Evolutionary conservation across 2,329 filamentous ascomycete species (phyloP), one percentile per base, ranked within the genome.

Genomic region (Dryadomyces quercus-mongolicae): DNA sequence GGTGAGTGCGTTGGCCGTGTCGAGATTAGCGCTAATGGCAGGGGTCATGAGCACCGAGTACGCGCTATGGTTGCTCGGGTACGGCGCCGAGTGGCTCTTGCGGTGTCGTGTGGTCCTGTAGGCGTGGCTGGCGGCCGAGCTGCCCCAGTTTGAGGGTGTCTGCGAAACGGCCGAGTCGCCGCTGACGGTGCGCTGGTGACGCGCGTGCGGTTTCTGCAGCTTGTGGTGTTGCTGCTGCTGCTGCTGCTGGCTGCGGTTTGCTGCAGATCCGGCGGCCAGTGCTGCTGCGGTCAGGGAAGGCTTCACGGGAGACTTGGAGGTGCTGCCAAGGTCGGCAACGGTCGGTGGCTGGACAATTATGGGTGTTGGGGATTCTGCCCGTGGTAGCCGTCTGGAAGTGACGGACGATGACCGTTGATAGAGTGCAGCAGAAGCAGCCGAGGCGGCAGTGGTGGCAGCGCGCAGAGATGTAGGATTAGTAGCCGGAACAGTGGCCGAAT

Each of bases 121-220:
- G 7, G 71, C 71, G 46, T 73, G 76, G 44, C 72, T 82, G 2
- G 86, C 86, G 16, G 87, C 86, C 18, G 86, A 85, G 62, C 80
- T 81, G 20, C 85, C 85, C 74, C 73, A 78, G 13, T 70, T 68
- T 16, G 71, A 65, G 58, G 69, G 72, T 6, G 43, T 42, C 38
- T 42, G 21, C 16, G 54, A 10, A 62, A 62, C 5, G 60, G 64
- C 36, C 57, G 54, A 7, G 60, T 58, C 46, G 54, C 12, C 45
- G 57, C 20, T 67, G 56, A 75, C 72, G 51, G 75, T 72, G 50
- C 74, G 25, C 25, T 31, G 25, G 25, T 31, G 25, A 31, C 25
- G 25, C 25, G 25, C 25, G 25, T 31, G 25, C 8, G 25, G 25
- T 31, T 31, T 31, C 25, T 31, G 25, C 25, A 31, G 25, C 25